phyloP scores from a whole-genome alignment of 768 basidiomycete genomes.

The Russula brevipes region DNA sequence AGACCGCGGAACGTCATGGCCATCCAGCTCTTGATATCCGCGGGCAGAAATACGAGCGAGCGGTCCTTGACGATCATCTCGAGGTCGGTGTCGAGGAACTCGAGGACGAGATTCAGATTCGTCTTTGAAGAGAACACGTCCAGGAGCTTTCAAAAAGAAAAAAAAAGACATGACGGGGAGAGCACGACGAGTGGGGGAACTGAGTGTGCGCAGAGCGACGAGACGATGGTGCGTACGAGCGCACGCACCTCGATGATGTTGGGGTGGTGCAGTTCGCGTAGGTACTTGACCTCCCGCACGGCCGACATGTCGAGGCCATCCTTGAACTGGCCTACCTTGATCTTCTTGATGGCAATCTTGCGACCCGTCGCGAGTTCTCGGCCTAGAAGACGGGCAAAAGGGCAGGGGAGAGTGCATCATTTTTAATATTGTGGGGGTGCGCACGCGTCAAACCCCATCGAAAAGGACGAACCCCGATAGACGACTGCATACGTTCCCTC shows the following conservation, averaged over 20 bases:
- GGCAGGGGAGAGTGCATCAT: not conserved
- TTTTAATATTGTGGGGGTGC: not conserved
- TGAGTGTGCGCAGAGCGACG: not conserved
- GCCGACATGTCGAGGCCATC: slow-evolving; percentile 99
- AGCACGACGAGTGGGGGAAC: not conserved
- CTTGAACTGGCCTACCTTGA: slow-evolving; percentile 93
- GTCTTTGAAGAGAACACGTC: slow-evolving; percentile 97
- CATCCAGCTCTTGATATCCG: slow-evolving; percentile 99
- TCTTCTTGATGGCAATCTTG: slow-evolving; percentile 98
- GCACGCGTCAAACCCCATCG: not conserved
- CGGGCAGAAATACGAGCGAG: slow-evolving; percentile 84
- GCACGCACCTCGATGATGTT: slow-evolving; percentile 84
- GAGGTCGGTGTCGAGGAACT: slow-evolving; percentile 93
- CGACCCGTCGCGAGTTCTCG: slow-evolving; percentile 66
- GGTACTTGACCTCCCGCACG: slow-evolving; percentile 94
- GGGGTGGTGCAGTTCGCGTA: slow-evolving; percentile 88
- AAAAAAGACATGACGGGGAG: not conserved
- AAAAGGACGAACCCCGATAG: slow-evolving; percentile 62
- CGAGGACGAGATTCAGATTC: slow-evolving; percentile 94
- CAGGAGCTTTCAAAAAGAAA: slow-evolving; percentile 54
- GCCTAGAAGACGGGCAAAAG: slow-evolving; percentile 40
- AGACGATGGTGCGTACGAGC: not conserved
- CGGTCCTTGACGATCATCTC: slow-evolving; percentile 97
- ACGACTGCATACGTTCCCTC: slow-evolving; percentile 97
- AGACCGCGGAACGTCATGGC: slow-evolving; percentile 96